A percentile compares a stretch with the other conserved stretches of the same genome.
These are phyloP conservation scores for Verbena officinalis DNA, from an alignment of 257 asterid genomes.

Conservation along the genomic window DNA sequence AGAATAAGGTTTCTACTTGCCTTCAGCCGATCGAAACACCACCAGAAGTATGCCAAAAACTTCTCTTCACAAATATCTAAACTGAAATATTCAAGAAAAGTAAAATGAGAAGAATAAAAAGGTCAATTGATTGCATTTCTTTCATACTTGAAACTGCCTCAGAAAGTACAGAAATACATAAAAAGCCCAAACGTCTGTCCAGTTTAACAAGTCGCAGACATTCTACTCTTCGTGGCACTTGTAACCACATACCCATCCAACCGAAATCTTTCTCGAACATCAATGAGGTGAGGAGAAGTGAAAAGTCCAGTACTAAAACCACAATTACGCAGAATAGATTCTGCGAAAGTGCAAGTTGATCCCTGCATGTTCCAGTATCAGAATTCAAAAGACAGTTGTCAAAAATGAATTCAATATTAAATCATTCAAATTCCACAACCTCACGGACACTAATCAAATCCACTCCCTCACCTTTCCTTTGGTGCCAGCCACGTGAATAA, in stretches of 20 bases:
- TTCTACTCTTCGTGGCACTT: constrained; percentile 6
- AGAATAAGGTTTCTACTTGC: constrained; percentile 42
- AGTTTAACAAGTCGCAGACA: constrained; percentile 9
- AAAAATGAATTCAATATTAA: constrained; percentile 1
- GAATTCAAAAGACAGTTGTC: constrained; percentile 2
- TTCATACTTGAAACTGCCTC: constrained; percentile 16
- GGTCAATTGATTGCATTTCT: constrained; percentile 18
- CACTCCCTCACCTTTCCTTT: constrained; percentile 80
- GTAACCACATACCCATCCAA: constrained; percentile 74
- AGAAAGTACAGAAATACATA: background rate
- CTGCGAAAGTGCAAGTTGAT: constrained; percentile 86
- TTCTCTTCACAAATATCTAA: constrained; percentile 75
- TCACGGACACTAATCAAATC: background rate
- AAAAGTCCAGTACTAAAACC: constrained; percentile 93
- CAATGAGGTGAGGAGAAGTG: constrained; percentile 98
- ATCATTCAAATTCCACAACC: constrained; percentile 20
- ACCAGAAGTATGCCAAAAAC: constrained; percentile 93
- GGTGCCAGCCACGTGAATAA: constrained; percentile 98
- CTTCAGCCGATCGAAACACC: constrained; percentile 89
- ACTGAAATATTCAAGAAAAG: constrained; percentile 46
- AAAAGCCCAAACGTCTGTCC: constrained; percentile 16
- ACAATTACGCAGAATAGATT: constrained; percentile 86
- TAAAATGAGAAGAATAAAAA: background rate
- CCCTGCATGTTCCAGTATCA: constrained; percentile 65
- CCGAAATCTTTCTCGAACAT: constrained; percentile 92